These are phyloP conservation scores for Tetrapyrgos nigripes DNA, from an alignment of 1,284 basidiomycete species.

Conservation along the genomic window DNA sequence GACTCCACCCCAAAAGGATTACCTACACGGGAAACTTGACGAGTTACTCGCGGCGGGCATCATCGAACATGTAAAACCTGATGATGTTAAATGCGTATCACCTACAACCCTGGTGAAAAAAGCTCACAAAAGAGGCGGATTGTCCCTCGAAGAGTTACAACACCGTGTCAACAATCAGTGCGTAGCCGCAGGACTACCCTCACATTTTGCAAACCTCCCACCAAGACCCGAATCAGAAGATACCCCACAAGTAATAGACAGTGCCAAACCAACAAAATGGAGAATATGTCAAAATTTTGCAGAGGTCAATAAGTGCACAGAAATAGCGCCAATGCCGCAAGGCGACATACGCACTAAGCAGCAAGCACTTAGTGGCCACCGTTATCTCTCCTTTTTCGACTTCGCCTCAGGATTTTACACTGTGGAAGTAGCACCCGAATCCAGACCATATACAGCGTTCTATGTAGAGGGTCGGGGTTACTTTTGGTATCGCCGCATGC, in stretches of 20 bases:
- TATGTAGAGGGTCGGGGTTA: constrained; percentile 47
- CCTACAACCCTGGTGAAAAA: constrained; percentile 37
- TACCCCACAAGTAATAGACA: too few species aligned
- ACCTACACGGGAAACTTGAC: constrained; percentile 34
- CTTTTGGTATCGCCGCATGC: constrained; percentile 43
- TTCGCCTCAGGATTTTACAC: constrained; percentile 46
- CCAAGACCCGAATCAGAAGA: constrained; percentile 9
- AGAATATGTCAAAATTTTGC: constrained; percentile 43
- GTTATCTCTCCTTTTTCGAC: constrained; percentile 38
- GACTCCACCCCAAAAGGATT: constrained; percentile 34
- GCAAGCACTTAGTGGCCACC: constrained; percentile 34
- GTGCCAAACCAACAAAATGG: constrained; percentile 38
- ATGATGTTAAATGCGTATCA: constrained; percentile 33
- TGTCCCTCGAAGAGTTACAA: constrained; percentile 33
- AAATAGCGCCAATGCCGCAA: too few species aligned
- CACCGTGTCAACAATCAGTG: constrained; percentile 36
- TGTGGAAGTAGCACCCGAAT: constrained; percentile 27
- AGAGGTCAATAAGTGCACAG: constrained; percentile 40
- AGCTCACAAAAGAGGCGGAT: constrained; percentile 32
- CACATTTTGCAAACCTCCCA: constrained; percentile 17
- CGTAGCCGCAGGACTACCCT: constrained; percentile 23
- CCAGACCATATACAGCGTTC: constrained; percentile 41
- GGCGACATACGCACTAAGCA: constrained; percentile 43
- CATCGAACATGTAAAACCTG: constrained; percentile 29
- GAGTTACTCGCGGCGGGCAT: constrained; percentile 36